These are phyloP conservation scores for Heliocybe sulcata DNA, from an alignment of 1,284 basidiomycete genomes.

Conservation along the genomic window DNA sequence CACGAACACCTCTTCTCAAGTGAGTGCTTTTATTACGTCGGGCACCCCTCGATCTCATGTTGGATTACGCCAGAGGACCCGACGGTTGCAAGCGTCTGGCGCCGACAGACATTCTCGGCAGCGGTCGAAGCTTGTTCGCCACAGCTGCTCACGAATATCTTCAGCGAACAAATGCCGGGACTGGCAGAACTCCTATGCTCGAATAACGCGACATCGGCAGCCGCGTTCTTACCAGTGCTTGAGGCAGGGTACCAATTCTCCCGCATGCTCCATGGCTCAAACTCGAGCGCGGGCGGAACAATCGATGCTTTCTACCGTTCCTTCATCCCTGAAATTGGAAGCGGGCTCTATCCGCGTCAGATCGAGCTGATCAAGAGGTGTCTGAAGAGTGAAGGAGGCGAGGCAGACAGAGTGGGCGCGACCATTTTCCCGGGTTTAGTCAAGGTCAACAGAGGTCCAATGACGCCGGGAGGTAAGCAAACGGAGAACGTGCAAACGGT, in stretches of 20 bases:
- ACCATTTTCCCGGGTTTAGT: constrained; percentile 81
- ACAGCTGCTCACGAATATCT: constrained; percentile 55
- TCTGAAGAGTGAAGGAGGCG: constrained; percentile 61
- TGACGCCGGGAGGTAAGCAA: constrained; percentile 24
- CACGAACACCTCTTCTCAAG: constrained; percentile 80
- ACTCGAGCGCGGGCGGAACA: constrained; percentile 40
- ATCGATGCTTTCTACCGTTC: constrained; percentile 73
- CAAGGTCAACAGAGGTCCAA: constrained; percentile 51
- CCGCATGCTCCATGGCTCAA: constrained; percentile 72
- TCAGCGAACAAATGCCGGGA: constrained; percentile 59
- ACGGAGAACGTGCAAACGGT: constrained; percentile 59
- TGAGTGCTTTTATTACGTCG: constrained; percentile 26
- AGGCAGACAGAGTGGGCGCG: constrained; percentile 65
- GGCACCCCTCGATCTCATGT: background rate
- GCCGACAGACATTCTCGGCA: constrained; percentile 77
- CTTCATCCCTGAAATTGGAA: constrained; percentile 74
- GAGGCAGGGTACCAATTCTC: constrained; percentile 69
- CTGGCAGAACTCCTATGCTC: constrained; percentile 42
- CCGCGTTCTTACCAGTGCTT: constrained; percentile 43
- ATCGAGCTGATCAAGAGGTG: constrained; percentile 77
- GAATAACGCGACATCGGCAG: constrained; percentile 25
- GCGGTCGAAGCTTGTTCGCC: constrained; percentile 69
- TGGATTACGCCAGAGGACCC: constrained; percentile 49
- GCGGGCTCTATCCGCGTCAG: constrained; percentile 55
- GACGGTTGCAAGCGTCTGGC: constrained; percentile 77